Evolutionary conservation across 768 basidiomycete genomes (phyloP), one percentile per base, ranked within the genome.

Genomic region (Galerina sulciceps): DNA sequence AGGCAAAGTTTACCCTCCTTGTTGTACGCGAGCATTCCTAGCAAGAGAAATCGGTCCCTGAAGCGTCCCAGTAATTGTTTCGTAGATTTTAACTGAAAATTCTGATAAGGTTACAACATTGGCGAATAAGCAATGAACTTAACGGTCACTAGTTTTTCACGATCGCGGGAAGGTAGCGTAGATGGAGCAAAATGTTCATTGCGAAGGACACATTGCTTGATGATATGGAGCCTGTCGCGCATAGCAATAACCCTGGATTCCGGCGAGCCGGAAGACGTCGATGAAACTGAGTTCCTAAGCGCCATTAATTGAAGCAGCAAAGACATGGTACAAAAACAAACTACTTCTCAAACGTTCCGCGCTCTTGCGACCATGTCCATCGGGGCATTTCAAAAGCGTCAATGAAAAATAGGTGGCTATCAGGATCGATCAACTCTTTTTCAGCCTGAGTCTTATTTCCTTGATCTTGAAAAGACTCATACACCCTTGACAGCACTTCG

Each of bases 181-280:
- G 96, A 96, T 2, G 97, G 96, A 2, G 94, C 94, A 74, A 99
- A 99, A 72, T 99, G 95, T 70, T 99, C 97, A 68, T 98, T 99
- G 40, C 97, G 82, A 38, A 98, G 77, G 26, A 99, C 86, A 67
- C 93, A 90, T 75, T 99, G 96, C 70, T 89, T 91, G 66, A 99
- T 94, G 50, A 99, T 87, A 69, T 93, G 86, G 62, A 96, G 81
- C 49, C 96, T 79, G 71, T 99, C 92, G 35, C 96, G 85, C 23
- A 93, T 78, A 44, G 93, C 90, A 26, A 80, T 75, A 36, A 94
- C 85, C 60, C 94, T 84, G 8, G 92, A 91, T 31, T 94, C 88
- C 20, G 96, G 85, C 22, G 93, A 84, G 0, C 94, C 94, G 10
- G 92, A 88, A n/a, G 93, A 79, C 2, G 89, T 88, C 15, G 86